Evolutionary conservation across 495 filamentous ascomycete species (phyloP).

Genomic region (Friedmanniomyces simplex): DNA sequence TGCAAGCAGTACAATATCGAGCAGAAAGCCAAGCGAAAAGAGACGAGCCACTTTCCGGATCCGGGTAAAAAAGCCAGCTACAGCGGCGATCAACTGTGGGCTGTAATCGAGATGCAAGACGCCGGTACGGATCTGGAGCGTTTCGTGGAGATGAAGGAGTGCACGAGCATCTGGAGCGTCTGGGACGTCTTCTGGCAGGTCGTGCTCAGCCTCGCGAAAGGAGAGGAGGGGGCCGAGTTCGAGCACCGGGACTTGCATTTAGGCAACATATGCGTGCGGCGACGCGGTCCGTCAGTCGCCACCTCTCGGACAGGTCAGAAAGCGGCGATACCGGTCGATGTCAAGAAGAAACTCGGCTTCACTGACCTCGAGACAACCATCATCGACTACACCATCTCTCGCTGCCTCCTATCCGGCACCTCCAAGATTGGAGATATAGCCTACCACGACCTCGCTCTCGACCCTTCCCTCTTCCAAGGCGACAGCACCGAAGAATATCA

Average conservation of each 20-base stretch:
- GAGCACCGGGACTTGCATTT: conserved; percentile 89
- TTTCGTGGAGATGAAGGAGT: conserved; percentile 37
- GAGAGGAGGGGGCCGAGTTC: conserved; percentile 61
- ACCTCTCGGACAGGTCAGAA: not conserved
- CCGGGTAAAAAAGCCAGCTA: conserved; percentile 47
- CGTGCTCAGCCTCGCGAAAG: conserved; percentile 63
- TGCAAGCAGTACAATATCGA: conserved; percentile 51
- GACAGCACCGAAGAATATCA: conserved; percentile 33
- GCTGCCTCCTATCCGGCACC: conserved; percentile 37
- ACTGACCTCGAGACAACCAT: conserved; percentile 69
- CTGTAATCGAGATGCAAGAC: conserved; percentile 79
- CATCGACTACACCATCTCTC: conserved; percentile 83
- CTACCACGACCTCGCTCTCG: conserved; percentile 29
- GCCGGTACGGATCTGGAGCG: conserved; percentile 69
- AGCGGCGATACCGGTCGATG: conserved; percentile 16
- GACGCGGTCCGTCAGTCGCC: not conserved
- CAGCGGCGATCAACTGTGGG: conserved; percentile 58
- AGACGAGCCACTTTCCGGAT: conserved; percentile 52
- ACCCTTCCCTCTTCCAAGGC: conserved; percentile 28
- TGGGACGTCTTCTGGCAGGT: conserved; percentile 85
- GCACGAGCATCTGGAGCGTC: conserved; percentile 37
- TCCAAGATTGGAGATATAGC: conserved; percentile 18
- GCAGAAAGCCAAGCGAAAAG: conserved; percentile 47
- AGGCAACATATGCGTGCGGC: conserved; percentile 69
- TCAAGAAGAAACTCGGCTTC: conserved; percentile 47